Percentiles rank a stretch among this genome's conserved stretches.
These are phyloP conservation scores for Thermothelomyces thermophilus DNA, from an alignment of 2,329 filamentous ascomycete species.

Conservation along the genomic window DNA sequence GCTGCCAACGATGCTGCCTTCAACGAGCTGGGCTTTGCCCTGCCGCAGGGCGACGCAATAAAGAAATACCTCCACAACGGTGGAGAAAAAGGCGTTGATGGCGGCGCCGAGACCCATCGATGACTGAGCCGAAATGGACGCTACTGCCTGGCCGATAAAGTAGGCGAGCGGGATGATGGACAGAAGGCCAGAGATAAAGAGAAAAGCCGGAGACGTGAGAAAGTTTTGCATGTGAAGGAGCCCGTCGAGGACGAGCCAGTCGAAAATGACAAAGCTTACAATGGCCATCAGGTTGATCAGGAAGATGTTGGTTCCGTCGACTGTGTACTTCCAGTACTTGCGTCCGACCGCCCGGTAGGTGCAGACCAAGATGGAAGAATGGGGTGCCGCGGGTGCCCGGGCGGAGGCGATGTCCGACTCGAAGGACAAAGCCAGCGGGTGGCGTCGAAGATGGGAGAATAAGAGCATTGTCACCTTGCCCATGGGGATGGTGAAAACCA, in stretches of 20 bases:
- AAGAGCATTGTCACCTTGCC: slow-evolving; percentile 87
- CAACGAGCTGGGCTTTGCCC: slow-evolving; percentile 86
- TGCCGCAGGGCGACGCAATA: slow-evolving; percentile 92
- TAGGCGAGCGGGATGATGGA: slow-evolving; percentile 97
- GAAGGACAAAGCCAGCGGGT: slow-evolving; percentile 88
- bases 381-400: slow-evolving; percentile 62
- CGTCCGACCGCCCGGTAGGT: slow-evolving; percentile 91
- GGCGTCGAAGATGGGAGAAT: slow-evolving; percentile 84
- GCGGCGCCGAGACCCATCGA: slow-evolving; percentile 97
- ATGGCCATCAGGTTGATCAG: slow-evolving; percentile 93
- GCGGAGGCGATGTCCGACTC: slow-evolving; percentile 76
- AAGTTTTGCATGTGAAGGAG: slow-evolving; percentile 62
- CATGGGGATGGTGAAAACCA: slow-evolving; percentile 99
- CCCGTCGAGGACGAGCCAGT: slow-evolving; percentile 74
- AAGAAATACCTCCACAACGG: slow-evolving; percentile 92
- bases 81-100: slow-evolving; percentile 97
- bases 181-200: slow-evolving; percentile 76
- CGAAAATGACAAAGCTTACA: slow-evolving; percentile 89
- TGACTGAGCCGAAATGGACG: slow-evolving; percentile 95
- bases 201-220: slow-evolving; percentile 75
- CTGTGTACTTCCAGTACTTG: slow-evolving; percentile 99
- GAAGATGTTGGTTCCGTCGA: slow-evolving; percentile 98
- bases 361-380: slow-evolving; percentile 84
- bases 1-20: slow-evolving; percentile 94
- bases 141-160: slow-evolving; percentile 97